Conservation (phyloP, 2,329 filamentous ascomycete genomes). For the Fusarium camptoceras region DNA sequence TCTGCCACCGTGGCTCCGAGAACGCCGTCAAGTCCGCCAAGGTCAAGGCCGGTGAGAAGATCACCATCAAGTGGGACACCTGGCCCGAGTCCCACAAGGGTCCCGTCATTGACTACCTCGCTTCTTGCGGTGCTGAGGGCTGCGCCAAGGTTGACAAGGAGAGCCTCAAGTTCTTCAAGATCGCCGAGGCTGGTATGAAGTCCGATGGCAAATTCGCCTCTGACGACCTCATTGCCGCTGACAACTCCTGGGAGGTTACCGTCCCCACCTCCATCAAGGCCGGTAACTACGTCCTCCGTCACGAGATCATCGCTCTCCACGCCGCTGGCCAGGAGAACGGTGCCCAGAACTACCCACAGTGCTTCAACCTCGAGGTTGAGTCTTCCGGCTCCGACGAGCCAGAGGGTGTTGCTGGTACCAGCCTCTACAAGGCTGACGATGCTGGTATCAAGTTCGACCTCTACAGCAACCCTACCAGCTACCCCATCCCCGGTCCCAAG, state of each 20-base stretch:
- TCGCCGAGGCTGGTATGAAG: slow-evolving; percentile 65
- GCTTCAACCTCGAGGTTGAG: slow-evolving; percentile 61
- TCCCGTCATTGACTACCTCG: slow-evolving; percentile 74
- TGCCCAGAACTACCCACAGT: slow-evolving; percentile 65
- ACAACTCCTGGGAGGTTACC: slow-evolving; percentile 51
- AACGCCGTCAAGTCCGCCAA: slow-evolving; percentile 53
- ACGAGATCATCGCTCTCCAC: slow-evolving; percentile 66
- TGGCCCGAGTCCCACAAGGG: slow-evolving; percentile 60
- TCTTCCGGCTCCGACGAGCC: slow-evolving; percentile 55
- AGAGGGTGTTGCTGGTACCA: slow-evolving; percentile 49
- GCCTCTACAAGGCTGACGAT: slow-evolving; percentile 49
- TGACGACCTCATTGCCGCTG: slow-evolving; percentile 58
- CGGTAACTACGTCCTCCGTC: slow-evolving; percentile 62
- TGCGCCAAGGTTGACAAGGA: slow-evolving; percentile 65
- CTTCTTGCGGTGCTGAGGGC: slow-evolving; percentile 65
- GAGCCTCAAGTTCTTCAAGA: slow-evolving; percentile 73
- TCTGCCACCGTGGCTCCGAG: slow-evolving; percentile 59
- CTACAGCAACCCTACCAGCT: slow-evolving; percentile 44
- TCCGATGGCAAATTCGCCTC: slow-evolving; percentile 50
- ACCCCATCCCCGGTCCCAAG: slow-evolving; percentile 48
- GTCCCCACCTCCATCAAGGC: slow-evolving; percentile 52
- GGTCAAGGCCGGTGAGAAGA: slow-evolving; percentile 53
- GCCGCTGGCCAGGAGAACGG: slow-evolving; percentile 56
- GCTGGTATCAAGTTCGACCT: slow-evolving; percentile 52
- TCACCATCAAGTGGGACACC: slow-evolving; percentile 56